Conservation (phyloP, 768 basidiomycete species). For the Leccinum imitatum region DNA sequence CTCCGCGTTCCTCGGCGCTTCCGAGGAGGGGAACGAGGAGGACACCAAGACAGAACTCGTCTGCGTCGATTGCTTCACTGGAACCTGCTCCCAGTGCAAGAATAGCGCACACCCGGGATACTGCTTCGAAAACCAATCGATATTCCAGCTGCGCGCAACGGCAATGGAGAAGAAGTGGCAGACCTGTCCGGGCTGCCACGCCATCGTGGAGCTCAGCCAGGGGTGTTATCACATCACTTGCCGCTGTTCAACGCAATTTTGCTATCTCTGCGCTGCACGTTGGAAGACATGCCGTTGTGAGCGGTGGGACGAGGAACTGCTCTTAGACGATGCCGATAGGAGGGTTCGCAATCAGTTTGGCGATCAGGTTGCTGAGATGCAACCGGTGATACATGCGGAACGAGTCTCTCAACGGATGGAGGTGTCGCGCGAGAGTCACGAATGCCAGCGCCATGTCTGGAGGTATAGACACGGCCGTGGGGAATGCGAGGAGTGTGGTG, state of each 20-base stretch:
- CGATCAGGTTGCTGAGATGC: conserved; percentile 5
- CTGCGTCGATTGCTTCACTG: conserved; percentile 42
- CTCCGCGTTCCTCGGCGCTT: conserved; percentile 52
- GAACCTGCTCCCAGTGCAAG: conserved; percentile 52
- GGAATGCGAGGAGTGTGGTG: conserved; percentile 46
- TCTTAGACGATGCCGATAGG: conserved; percentile 29
- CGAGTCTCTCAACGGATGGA: conserved; percentile 28
- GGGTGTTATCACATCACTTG: conserved; percentile 72
- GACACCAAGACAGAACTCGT: conserved; percentile 15
- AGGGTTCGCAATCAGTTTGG: conserved; percentile 28
- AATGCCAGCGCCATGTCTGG: conserved; percentile 51
- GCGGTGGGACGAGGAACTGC: conserved; percentile 60
- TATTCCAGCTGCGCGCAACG: conserved; percentile 43
- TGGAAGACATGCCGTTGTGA: conserved; percentile 66
- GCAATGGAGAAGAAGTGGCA: conserved; percentile 53
- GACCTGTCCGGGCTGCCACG: conserved; percentile 58
- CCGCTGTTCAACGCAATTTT: conserved; percentile 49
- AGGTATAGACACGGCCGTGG: conserved; percentile 42
- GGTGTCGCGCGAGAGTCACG: conserved; percentile 48
- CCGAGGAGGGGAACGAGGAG: conserved; percentile 5
- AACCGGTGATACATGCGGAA: conserved; percentile 19
- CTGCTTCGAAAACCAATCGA: conserved; percentile 45
- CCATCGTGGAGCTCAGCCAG: conserved; percentile 52
- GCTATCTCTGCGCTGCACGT: conserved; percentile 57
- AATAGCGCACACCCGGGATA: conserved; percentile 39